These are phyloP conservation scores for Fagopyrum tataricum DNA, from an alignment of 148 eudicot species.

Conservation along the genomic window DNA sequence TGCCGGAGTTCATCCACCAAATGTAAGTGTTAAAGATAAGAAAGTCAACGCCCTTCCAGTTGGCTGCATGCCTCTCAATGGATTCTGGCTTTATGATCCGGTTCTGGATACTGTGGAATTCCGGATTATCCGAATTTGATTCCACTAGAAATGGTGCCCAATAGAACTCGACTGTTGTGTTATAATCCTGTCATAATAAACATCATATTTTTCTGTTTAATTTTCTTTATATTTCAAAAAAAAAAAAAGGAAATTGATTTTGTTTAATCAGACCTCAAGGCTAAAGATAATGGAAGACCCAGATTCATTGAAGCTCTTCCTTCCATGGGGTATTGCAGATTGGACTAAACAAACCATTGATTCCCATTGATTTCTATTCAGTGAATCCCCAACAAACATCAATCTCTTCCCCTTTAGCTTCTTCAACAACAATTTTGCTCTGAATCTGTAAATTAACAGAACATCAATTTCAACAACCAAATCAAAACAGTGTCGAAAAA, in stretches of 20 bases:
- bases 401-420: conserved; percentile 81
- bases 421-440: conserved; percentile 69
- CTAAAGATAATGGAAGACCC: conserved; percentile 75
- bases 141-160: conserved; percentile 98
- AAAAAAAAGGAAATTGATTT: neutral
- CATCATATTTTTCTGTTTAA: neutral
- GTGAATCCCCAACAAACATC: conserved; percentile 95
- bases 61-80: conserved; percentile 57
- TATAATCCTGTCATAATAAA: conserved; percentile 58
- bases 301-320: conserved; percentile 56
- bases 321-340: conserved; percentile 55
- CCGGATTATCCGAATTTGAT: conserved; percentile 92
- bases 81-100: conserved; percentile 87
- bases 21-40: conserved; percentile 88
- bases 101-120: conserved; percentile 69
- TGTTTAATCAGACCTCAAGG: conserved; percentile 40
- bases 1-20: conserved; percentile 96
- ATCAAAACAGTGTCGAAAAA: neutral
- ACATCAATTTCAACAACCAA: neutral
- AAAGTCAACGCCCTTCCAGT: conserved; percentile 81
- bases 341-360: conserved; percentile 92
- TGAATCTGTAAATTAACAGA: conserved; percentile 39
- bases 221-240: neutral
- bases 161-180: conserved; percentile 94
- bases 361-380: conserved; percentile 95